Evolutionary conservation across 2,329 filamentous ascomycete species (phyloP).

Genomic region (Diatrype stigma): DNA sequence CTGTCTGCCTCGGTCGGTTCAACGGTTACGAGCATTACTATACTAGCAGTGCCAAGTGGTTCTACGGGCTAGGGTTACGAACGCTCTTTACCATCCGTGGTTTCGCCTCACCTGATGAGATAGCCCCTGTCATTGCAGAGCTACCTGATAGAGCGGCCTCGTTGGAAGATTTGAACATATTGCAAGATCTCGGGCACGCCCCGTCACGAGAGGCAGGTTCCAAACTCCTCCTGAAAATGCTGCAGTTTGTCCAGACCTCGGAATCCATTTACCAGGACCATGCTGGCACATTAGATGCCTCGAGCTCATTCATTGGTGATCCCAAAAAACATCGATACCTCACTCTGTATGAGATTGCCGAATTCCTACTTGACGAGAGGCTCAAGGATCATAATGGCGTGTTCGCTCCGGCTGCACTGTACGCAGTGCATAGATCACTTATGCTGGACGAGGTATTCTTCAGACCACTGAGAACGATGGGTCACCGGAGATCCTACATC

Average conservation of each 20-base stretch:
- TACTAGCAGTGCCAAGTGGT: slow-evolving; percentile 47
- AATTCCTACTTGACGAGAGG: slow-evolving; percentile 35
- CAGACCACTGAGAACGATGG: slow-evolving; percentile 44
- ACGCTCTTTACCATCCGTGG: slow-evolving; percentile 47
- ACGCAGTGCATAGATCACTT: slow-evolving; percentile 67
- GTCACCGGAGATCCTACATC: slow-evolving; percentile 49
- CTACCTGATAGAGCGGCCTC: slow-evolving; percentile 29
- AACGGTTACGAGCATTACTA: slow-evolving; percentile 52
- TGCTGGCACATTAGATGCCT: slow-evolving; percentile 43
- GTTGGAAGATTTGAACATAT: slow-evolving; percentile 27
- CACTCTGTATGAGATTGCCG: slow-evolving; percentile 48
- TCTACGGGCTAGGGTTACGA: slow-evolving; percentile 38
- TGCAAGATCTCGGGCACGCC: slow-evolving; percentile 34
- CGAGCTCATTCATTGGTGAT: slow-evolving; percentile 37
- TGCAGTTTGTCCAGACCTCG: slow-evolving; percentile 37
- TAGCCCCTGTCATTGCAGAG: slow-evolving; percentile 36
- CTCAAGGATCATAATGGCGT: slow-evolving; percentile 31
- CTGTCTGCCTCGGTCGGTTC: slow-evolving; percentile 49
- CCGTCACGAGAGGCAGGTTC: slow-evolving; percentile 42
- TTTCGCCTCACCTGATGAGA: slow-evolving; percentile 39
- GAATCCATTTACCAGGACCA: slow-evolving; percentile 44
- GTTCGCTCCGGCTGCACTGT: slow-evolving; percentile 49
- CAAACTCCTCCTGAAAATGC: slow-evolving; percentile 44
- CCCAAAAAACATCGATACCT: slow-evolving; percentile 38
- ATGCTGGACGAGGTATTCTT: slow-evolving; percentile 59